phyloP scores from a whole-genome alignment of 371 early-diverging fungal genomes.

The Apophysomyces trapeziformis region DNA sequence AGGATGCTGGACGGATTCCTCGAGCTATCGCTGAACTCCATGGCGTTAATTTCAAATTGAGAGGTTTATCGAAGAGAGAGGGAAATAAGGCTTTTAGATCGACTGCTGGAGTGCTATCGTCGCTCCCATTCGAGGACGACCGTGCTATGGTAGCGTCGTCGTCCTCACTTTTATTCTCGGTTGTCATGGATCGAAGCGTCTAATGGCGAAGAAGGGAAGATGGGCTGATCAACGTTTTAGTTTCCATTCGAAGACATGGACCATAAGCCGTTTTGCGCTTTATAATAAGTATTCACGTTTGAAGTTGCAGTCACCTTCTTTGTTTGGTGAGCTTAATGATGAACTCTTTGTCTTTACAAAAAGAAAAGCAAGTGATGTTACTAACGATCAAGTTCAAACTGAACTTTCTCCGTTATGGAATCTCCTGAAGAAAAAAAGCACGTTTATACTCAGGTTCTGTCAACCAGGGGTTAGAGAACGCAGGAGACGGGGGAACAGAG shows the following conservation, averaged over 20 bases:
- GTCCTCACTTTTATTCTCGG: background rate
- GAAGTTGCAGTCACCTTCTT: background rate
- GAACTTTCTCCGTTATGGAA: too few relatives aligned
- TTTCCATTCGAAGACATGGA: constrained; percentile 2
- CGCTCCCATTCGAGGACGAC: background rate
- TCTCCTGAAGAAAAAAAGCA: too few relatives aligned
- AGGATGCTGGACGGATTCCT: background rate
- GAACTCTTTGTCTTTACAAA: too few relatives aligned
- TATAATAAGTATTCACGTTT: background rate
- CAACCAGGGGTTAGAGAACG: too few relatives aligned
- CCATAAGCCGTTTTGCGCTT: background rate
- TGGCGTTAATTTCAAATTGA: background rate
- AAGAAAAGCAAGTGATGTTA: too few relatives aligned
- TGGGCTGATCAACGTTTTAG: background rate
- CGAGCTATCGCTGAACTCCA: background rate
- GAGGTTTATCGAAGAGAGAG: background rate
- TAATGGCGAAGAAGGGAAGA: background rate
- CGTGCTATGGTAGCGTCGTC: background rate
- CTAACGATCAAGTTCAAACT: too few relatives aligned
- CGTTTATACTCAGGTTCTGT: too few relatives aligned
- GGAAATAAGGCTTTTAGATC: background rate
- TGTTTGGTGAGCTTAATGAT: too few relatives aligned
- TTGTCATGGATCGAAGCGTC: background rate
- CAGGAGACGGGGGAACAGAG: too few relatives aligned
- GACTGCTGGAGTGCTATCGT: background rate